Evolutionary conservation across 73 alveolate genomes (phyloP).

Genomic region (Paramecium sonneborni): DNA sequence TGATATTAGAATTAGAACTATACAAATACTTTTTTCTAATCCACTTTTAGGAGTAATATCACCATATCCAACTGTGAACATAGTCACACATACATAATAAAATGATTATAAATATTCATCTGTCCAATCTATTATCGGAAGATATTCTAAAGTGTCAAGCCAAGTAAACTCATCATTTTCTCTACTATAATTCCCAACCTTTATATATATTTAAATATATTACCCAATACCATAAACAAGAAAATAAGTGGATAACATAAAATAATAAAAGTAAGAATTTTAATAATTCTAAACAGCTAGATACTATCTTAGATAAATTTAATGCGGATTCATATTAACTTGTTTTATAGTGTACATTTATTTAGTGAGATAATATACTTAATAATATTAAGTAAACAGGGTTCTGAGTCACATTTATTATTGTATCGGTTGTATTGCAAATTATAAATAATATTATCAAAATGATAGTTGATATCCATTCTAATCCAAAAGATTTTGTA

Average conservation of each 20-base stretch:
- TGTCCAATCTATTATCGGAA: slow-evolving; percentile 58
- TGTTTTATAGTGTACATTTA: neutral
- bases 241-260: neutral
- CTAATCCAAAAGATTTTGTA: neutral
- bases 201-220: neutral
- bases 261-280: neutral
- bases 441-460: neutral
- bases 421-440: neutral
- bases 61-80: slow-evolving; percentile 84
- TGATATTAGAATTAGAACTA: slow-evolving; percentile 76
- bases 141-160: neutral
- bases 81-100: slow-evolving; percentile 78
- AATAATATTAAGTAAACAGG: neutral
- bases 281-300: neutral
- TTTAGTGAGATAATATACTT: neutral
- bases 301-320: neutral
- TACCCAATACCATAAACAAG: slow-evolving; percentile 45
- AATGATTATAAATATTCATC: slow-evolving; percentile 68
- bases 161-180: neutral
- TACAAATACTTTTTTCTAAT: slow-evolving; percentile 66
- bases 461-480: neutral
- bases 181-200: slow-evolving; percentile 19
- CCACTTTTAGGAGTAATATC: slow-evolving; percentile 70
- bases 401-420: neutral
- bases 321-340: neutral